Evolutionary conservation across 116 monocot genomes (phyloP).

Genomic region (Trichopus zeylanicus): DNA sequence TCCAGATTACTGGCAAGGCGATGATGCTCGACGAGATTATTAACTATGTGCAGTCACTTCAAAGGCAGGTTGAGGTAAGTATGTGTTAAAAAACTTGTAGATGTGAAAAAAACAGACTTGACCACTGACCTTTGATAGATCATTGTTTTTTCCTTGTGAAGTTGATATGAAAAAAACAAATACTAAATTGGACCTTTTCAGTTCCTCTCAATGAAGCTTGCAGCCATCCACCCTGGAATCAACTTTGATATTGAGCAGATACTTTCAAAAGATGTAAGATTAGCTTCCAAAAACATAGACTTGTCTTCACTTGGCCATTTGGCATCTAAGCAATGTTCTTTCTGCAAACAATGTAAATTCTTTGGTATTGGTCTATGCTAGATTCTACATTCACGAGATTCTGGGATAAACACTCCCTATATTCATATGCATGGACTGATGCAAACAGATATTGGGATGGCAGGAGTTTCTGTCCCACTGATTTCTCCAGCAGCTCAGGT

Average conservation of each 20-base stretch:
- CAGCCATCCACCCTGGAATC: constrained; percentile 58
- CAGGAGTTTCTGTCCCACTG: constrained; percentile 13
- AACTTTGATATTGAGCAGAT: constrained; percentile 62
- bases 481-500: constrained; percentile 43
- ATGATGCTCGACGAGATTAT: constrained; percentile 99
- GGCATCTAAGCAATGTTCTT: no score
- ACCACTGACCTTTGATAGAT: no score
- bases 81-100: neutral
- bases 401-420: constrained; percentile 16
- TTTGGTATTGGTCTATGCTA: constrained; percentile 3
- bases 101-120: no score
- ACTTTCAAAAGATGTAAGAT: constrained; percentile 64
- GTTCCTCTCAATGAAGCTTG: constrained; percentile 95
- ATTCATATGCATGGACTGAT: constrained; percentile 24
- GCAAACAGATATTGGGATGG: constrained; percentile 27
- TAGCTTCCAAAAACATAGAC: neutral
- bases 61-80: constrained; percentile 86
- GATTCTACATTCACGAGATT: constrained; percentile 27
- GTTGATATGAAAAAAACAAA: no score
- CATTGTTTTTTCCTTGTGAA: no score
- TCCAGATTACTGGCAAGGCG: constrained; percentile 95
- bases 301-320: no score
- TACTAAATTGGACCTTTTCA: constrained; percentile 19
- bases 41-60: constrained; percentile 95
- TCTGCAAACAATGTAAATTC: neutral